Base-by-base conservation (phyloP, 805 yeast genomes). In the Blastobotrys americana region DNA sequence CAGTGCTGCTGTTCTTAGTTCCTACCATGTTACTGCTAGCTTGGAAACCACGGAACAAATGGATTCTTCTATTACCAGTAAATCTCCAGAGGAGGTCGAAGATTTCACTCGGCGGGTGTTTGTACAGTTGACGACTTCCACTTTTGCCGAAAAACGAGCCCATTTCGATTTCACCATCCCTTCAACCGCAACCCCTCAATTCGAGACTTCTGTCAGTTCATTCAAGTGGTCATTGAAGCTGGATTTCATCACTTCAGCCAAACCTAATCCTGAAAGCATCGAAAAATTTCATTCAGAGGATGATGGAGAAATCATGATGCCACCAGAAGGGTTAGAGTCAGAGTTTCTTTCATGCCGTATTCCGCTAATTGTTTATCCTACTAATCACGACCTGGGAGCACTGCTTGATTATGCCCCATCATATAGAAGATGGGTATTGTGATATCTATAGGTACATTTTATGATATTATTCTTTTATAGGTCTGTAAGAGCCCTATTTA, bases 301-400 rank as follows among this genome's bases (percentile, higher is more conserved):
- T 34, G 56, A 43, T 5, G 48, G 46, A 19, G 39, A 38, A 18
- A 39, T 46, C 37, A 45, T 42, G 34, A 36, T 47, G 21, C 52
- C 54, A 13, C 47, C 41, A 6, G 51, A 50, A 6, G 43, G 43
- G 13, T 27, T 58, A 13, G 39, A 34, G 3, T 52, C 55, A 34
- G 59, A 57, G 35, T 48, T 54, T 16, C 56, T 76, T 46, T 56
- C 61, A 6, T 71, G 74, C 42, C 61, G 70, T 34, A 55, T 76
- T 4, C 79, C 80, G 1, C 33, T 76, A 1, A 57, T 61, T 19
- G 64, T 76, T 1, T 50, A 73, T 15, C 77, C 79, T 1, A 59
- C 74, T 3, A 64, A 70, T 31, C 64, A 66, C 35, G 72, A 69
- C 48, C 68, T 72, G 48, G 76, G 76, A 33, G 80, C 79, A 5